Percentiles rank a stretch among this genome's conserved stretches.
phyloP scores from a whole-genome alignment of 495 filamentous ascomycete genomes.

The Pseudevernia furfuracea region DNA sequence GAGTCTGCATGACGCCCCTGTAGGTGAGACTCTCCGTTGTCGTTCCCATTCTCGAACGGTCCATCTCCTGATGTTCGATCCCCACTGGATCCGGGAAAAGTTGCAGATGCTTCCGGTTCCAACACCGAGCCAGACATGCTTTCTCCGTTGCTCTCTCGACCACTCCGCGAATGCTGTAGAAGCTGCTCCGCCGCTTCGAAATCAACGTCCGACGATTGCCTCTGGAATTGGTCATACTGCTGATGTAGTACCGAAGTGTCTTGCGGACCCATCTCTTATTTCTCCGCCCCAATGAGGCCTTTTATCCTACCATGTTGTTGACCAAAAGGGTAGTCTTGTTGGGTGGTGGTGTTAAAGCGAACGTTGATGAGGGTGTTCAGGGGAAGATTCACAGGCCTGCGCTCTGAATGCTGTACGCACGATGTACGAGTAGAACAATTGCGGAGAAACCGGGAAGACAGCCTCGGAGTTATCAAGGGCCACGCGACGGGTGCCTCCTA shows the following conservation, averaged over 20 bases:
- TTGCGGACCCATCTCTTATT: conserved; percentile 18
- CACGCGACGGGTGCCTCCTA: neutral
- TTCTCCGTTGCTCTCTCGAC: conserved; percentile 15
- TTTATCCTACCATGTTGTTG: conserved; percentile 15
- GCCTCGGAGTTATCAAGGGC: neutral
- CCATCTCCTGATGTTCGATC: conserved; percentile 9
- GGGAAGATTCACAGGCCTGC: neutral
- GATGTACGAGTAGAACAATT: neutral
- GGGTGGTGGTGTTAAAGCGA: neutral
- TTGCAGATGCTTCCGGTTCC: conserved; percentile 5
- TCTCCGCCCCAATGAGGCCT: neutral
- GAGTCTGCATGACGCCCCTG: conserved; percentile 21
- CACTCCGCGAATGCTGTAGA: conserved; percentile 21
- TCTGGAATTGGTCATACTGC: conserved; percentile 6
- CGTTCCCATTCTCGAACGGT: conserved; percentile 3
- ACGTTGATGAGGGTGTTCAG: conserved; percentile 1
- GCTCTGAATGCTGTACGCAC: neutral
- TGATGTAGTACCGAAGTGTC: conserved; percentile 6
- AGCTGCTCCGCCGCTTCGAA: conserved; percentile 23
- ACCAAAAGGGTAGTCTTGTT: neutral
- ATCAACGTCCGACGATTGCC: conserved; percentile 19
- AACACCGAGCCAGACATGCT: neutral
- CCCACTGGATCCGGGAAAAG: neutral
- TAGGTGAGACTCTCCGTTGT: conserved; percentile 8
- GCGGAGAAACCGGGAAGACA: neutral